Conservation (phyloP, 2,329 filamentous ascomycete genomes). For the Pseudogymnoascus sp. region DNA sequence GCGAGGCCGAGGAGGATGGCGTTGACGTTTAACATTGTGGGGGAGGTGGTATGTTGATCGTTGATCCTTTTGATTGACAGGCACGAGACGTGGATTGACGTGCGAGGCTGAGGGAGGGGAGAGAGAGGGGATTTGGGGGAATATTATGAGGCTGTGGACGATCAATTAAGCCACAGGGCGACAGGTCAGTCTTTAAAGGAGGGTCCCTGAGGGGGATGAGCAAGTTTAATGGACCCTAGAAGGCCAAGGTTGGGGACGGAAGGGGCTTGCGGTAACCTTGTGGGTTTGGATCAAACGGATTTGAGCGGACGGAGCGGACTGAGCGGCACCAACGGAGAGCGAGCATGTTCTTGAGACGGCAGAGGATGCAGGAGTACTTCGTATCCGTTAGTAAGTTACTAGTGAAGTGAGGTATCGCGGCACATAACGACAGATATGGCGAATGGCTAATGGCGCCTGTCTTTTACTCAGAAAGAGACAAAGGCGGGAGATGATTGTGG, state of each 20-base stretch:
- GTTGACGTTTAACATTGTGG: neutral
- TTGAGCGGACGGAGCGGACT: neutral
- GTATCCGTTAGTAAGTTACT: neutral
- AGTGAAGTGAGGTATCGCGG: neutral
- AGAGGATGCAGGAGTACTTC: neutral
- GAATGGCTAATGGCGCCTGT: neutral
- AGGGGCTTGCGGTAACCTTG: neutral
- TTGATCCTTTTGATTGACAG: neutral
- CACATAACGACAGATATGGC: too few species aligned
- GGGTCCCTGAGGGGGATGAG: neutral
- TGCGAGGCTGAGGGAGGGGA: neutral
- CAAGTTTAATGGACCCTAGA: neutral
- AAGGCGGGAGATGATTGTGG: neutral
- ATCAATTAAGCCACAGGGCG: neutral
- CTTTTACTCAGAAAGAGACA: too few species aligned
- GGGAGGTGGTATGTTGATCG: neutral
- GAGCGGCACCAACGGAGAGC: neutral
- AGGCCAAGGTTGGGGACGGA: neutral
- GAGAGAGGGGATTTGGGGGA: neutral
- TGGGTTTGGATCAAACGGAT: neutral
- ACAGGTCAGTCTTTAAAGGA: neutral
- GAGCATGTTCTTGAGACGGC: neutral
- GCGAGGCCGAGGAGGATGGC: slow-evolving; percentile 12
- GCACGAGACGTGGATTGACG: neutral
- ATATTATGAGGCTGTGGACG: neutral